Evolutionary conservation across 2,329 filamentous ascomycete species (phyloP).

Genomic region (Phyllosticta citribraziliensis): DNA sequence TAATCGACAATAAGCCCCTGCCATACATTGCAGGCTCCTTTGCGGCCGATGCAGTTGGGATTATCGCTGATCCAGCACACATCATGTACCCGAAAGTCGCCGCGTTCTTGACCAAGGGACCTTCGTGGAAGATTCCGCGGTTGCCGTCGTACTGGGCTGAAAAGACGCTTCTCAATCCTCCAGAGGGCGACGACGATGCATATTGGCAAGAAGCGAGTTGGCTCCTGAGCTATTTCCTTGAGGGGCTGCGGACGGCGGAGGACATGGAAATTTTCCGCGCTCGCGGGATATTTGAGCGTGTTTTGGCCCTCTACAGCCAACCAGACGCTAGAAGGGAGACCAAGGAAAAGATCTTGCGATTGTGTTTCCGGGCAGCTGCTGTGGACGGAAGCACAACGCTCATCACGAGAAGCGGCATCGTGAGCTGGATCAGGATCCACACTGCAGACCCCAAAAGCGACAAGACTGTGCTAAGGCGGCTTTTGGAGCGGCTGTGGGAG

Average conservation of each 20-base stretch:
- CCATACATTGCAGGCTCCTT: slow-evolving; percentile 71
- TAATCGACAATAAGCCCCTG: slow-evolving; percentile 47
- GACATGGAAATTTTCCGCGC: slow-evolving; percentile 54
- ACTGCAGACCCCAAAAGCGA: slow-evolving; percentile 41
- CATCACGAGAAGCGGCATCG: slow-evolving; percentile 62
- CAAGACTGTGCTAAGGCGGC: slow-evolving; percentile 39
- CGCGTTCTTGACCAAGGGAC: slow-evolving; percentile 67
- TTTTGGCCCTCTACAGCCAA: slow-evolving; percentile 60
- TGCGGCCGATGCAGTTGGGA: slow-evolving; percentile 56
- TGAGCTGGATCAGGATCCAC: slow-evolving; percentile 65
- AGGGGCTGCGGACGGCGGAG: slow-evolving; percentile 48
- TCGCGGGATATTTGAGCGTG: slow-evolving; percentile 62
- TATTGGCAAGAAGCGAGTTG: slow-evolving; percentile 65
- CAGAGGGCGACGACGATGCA: slow-evolving; percentile 63
- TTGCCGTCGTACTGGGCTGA: slow-evolving; percentile 53
- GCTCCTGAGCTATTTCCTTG: slow-evolving; percentile 62
- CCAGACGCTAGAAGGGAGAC: slow-evolving; percentile 51
- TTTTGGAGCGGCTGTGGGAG: slow-evolving; percentile 52
- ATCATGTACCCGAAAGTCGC: slow-evolving; percentile 81
- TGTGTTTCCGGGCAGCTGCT: slow-evolving; percentile 56
- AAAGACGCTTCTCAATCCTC: slow-evolving; percentile 63
- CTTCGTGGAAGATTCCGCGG: slow-evolving; percentile 57
- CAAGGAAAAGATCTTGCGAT: slow-evolving; percentile 51
- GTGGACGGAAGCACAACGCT: slow-evolving; percentile 72
- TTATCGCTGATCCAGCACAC: slow-evolving; percentile 69